These are phyloP conservation scores for Kwoniella dendrophila DNA, from an alignment of 768 basidiomycete genomes.

Conservation along the genomic window DNA sequence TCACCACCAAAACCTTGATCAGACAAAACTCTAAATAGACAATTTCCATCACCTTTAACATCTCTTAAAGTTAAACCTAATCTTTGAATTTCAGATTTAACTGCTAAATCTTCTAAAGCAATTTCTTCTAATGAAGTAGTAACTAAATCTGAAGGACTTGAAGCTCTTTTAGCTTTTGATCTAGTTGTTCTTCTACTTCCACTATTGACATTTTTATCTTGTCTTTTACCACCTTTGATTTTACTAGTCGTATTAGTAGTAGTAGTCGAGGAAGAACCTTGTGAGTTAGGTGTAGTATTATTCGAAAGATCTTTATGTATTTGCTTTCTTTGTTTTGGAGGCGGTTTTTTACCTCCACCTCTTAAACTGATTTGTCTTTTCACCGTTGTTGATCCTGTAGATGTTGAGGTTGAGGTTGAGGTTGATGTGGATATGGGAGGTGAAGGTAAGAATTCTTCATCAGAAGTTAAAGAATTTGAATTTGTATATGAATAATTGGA, in stretches of 20 bases:
- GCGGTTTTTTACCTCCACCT: conserved; percentile 17
- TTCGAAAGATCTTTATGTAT: background rate
- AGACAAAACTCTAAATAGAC: conserved; percentile 41
- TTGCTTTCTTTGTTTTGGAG: background rate
- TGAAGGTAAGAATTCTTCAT: conserved; percentile 9
- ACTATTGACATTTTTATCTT: background rate
- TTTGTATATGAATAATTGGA: background rate
- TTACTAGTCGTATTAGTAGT: background rate
- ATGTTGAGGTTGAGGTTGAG: conserved; percentile 2
- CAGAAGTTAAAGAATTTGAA: background rate
- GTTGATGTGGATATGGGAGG: conserved; percentile 7
- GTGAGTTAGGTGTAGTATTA: background rate
- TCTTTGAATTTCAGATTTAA: conserved; percentile 27
- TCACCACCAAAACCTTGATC: conserved; percentile 45
- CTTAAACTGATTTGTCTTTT: background rate
- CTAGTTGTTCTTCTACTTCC: conserved; percentile 12
- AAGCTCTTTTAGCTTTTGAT: conserved; percentile 18
- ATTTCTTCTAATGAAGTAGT: conserved; percentile 22
- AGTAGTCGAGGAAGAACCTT: background rate
- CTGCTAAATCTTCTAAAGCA: conserved; percentile 17
- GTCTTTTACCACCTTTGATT: background rate
- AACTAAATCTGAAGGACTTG: conserved; percentile 17
- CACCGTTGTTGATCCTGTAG: background rate
- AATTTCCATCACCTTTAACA: conserved; percentile 49
- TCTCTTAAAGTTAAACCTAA: conserved; percentile 40